Conservation (phyloP, 2,329 filamentous ascomycete species). For the Pyrenophora graminea region DNA sequence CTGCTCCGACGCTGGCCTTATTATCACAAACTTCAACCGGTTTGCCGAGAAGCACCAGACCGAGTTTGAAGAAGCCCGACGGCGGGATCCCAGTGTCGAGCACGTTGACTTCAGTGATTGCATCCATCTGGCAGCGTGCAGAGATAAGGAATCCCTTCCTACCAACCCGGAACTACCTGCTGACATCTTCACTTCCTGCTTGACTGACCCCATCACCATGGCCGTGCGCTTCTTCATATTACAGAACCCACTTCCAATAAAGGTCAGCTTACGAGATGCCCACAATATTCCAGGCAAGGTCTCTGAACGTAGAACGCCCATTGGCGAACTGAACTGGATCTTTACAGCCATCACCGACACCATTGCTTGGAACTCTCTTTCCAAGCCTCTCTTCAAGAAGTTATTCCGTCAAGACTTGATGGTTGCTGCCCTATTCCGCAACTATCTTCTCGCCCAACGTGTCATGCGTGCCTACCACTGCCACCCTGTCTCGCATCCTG, state of each 20-base stretch:
- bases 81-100: constrained; percentile 71
- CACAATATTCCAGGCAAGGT: constrained; percentile 88
- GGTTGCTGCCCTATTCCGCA: constrained; percentile 97
- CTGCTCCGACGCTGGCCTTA: constrained; percentile 94
- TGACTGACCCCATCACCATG: constrained; percentile 98
- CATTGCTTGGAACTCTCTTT: constrained; percentile 95
- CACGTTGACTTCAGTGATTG: constrained; percentile 74
- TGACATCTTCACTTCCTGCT: constrained; percentile 92
- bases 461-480: constrained; percentile 97
- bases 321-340: constrained; percentile 98
- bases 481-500: constrained; percentile 87
- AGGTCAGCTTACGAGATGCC: constrained; percentile 77
- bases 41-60: constrained; percentile 94
- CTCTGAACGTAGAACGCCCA: constrained; percentile 87
- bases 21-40: constrained; percentile 90
- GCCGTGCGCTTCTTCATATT: constrained; percentile 94
- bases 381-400: constrained; percentile 89
- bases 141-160: constrained; percentile 86
- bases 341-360: constrained; percentile 99
- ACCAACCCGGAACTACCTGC: constrained; percentile 93
- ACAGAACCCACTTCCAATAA: constrained; percentile 75
- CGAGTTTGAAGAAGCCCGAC: constrained; percentile 77
- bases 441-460: constrained; percentile 90
- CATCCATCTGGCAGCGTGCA: constrained; percentile 91
- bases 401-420: constrained; percentile 97